phyloP scores from a whole-genome alignment of 371 early-diverging fungal species.

The Syncephalastrum racemosum region DNA sequence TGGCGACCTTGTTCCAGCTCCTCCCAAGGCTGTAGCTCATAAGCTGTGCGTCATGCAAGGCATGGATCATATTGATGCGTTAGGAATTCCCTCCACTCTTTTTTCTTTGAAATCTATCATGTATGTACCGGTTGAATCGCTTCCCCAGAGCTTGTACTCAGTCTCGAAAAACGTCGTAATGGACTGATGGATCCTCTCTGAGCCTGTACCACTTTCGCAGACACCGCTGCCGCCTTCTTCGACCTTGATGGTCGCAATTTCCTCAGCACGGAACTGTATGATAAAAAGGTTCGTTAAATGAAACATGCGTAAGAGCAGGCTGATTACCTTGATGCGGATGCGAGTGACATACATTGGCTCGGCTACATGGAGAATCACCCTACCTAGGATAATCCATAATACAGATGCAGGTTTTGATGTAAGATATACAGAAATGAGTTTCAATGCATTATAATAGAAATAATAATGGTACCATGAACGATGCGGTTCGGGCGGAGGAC shows the following conservation, averaged over 20 bases:
- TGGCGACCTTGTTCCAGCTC: constrained; percentile 36
- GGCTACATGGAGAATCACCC: constrained; percentile 27
- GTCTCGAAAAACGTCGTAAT: constrained; percentile 24
- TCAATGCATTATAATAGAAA: not conserved
- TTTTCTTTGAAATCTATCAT: not conserved
- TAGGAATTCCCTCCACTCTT: not conserved
- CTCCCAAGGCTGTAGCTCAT: constrained; percentile 14
- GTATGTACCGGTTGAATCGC: constrained; percentile 25
- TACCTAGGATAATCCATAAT: constrained; percentile 17
- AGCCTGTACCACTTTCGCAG: no score
- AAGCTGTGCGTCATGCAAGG: no score
- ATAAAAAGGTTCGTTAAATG: not conserved
- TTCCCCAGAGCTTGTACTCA: constrained; percentile 31
- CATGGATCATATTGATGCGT: not conserved
- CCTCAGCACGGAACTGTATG: constrained; percentile 46
- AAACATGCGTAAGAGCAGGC: no score
- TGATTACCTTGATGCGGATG: constrained; percentile 38
- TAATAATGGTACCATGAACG: constrained; percentile 32
- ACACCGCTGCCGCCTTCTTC: constrained; percentile 15
- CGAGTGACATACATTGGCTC: constrained; percentile 32
- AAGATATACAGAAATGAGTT: no score
- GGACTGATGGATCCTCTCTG: constrained; percentile 14
- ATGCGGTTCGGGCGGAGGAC: constrained; percentile 49
- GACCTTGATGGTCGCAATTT: constrained; percentile 30
- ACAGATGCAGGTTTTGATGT: no score